phyloP scores from a whole-genome alignment of 2,329 filamentous ascomycete genomes.

The Epichloe brachyelytri region DNA sequence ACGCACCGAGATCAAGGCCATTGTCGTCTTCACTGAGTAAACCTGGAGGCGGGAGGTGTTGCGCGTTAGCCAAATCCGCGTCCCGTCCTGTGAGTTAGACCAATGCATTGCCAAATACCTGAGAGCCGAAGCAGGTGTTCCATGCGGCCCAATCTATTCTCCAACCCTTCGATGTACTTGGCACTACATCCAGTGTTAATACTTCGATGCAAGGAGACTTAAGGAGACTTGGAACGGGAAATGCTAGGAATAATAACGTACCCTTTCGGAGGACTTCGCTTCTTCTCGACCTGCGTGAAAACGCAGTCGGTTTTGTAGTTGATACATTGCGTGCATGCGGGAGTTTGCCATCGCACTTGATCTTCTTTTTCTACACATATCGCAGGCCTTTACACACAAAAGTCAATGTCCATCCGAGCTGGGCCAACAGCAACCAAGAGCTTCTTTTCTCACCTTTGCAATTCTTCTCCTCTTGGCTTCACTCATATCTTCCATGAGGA shows the following conservation, averaged over 20 bases:
- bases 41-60: slow-evolving; percentile 27
- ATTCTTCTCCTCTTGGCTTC: slow-evolving; percentile 85
- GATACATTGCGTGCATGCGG: slow-evolving; percentile 86
- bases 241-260: slow-evolving; percentile 29
- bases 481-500: slow-evolving; percentile 51
- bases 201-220: background rate
- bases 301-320: slow-evolving; percentile 98
- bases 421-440: background rate
- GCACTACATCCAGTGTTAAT: slow-evolving; percentile 40
- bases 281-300: slow-evolving; percentile 98
- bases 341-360: slow-evolving; percentile 95
- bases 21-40: slow-evolving; percentile 76
- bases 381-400: slow-evolving; percentile 53
- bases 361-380: slow-evolving; percentile 97
- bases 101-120: slow-evolving; percentile 27
- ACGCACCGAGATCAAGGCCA: slow-evolving; percentile 73
- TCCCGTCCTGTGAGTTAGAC: slow-evolving; percentile 1
- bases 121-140: slow-evolving; percentile 80
- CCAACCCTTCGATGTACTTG: slow-evolving; percentile 94
- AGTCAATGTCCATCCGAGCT: background rate
- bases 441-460: slow-evolving; percentile 51
- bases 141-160: slow-evolving; percentile 92
- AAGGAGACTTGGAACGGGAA: too few species aligned
- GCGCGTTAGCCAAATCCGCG: too few species aligned
- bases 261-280: slow-evolving; percentile 94